These are phyloP conservation scores for Corchorus capsularis DNA, from an alignment of 345 rosid genomes.

Conservation along the genomic window DNA sequence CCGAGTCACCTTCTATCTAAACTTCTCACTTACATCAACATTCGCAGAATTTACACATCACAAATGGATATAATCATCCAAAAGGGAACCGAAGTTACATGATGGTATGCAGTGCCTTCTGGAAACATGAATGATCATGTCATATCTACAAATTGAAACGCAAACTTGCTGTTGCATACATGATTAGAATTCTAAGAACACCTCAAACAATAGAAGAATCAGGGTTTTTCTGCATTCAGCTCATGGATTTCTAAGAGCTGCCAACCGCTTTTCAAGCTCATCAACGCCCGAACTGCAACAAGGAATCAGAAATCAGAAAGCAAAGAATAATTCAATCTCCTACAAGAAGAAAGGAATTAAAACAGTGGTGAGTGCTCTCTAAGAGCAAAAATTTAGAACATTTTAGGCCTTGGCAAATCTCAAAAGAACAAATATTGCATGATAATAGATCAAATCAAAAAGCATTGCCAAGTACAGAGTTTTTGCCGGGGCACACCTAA, in stretches of 20 bases:
- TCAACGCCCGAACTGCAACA: slow-evolving; percentile 65
- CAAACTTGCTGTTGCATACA: background rate
- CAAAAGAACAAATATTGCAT: background rate
- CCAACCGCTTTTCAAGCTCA: slow-evolving; percentile 92
- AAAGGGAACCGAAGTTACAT: background rate
- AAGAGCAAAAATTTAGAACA: background rate
- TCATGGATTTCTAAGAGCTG: slow-evolving; percentile 64
- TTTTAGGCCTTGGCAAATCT: background rate
- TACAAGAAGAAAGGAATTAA: background rate
- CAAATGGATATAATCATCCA: background rate
- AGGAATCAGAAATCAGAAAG: background rate
- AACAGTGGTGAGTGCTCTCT: background rate
- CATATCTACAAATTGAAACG: background rate
- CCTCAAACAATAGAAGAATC: background rate
- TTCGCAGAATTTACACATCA: background rate
- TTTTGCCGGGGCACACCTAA: too few relatives aligned
- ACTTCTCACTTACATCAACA: background rate
- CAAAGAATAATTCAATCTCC: background rate
- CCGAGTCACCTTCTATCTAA: too few relatives aligned
- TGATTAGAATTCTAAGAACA: background rate
- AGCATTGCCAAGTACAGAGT: background rate
- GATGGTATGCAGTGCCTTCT: background rate
- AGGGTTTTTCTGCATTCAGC: background rate
- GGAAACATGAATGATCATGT: background rate
- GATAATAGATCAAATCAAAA: background rate